Conservation (phyloP, 495 filamentous ascomycete genomes). For the Podospora tetraspora region DNA sequence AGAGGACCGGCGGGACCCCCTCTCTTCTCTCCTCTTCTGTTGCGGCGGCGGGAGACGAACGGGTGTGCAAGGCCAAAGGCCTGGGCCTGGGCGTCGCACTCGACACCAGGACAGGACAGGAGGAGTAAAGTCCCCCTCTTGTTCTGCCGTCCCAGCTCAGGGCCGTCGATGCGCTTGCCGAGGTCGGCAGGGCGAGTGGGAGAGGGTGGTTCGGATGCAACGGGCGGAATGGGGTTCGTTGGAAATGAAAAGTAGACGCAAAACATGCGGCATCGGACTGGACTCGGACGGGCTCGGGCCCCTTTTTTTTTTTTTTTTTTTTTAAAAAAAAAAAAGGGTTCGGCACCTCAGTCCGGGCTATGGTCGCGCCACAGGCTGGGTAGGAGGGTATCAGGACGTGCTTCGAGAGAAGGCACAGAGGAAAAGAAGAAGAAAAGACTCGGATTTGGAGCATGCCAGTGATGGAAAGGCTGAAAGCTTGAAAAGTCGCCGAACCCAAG, state of each 20-base stretch:
- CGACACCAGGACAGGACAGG: not conserved
- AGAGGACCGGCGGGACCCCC: not conserved
- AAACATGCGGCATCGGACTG: slow-evolving; percentile 6
- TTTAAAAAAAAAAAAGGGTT: not conserved
- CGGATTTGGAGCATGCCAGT: no score
- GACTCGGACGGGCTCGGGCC: not conserved
- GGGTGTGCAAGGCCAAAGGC: not conserved
- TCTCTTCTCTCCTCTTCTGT: not conserved
- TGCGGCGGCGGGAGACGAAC: not conserved
- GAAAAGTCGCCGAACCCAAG: not conserved
- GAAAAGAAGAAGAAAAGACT: not conserved
- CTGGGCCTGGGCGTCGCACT: not conserved
- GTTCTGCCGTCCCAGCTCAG: not conserved
- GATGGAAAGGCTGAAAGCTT: no score
- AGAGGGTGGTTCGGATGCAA: slow-evolving; percentile 1
- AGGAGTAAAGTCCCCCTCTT: not conserved
- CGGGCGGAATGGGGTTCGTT: not conserved
- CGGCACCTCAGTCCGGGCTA: not conserved
- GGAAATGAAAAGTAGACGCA: slow-evolving; percentile 11
- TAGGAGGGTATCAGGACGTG: not conserved
- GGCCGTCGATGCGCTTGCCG: slow-evolving; percentile 9
- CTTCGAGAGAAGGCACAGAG: not conserved
- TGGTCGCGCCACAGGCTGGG: not conserved
- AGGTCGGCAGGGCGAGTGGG: slow-evolving; percentile 3
- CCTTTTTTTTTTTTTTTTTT: not conserved